Base-by-base conservation (phyloP, 202 grass and related monocot genomes). In the Saccharum hybrid region DNA sequence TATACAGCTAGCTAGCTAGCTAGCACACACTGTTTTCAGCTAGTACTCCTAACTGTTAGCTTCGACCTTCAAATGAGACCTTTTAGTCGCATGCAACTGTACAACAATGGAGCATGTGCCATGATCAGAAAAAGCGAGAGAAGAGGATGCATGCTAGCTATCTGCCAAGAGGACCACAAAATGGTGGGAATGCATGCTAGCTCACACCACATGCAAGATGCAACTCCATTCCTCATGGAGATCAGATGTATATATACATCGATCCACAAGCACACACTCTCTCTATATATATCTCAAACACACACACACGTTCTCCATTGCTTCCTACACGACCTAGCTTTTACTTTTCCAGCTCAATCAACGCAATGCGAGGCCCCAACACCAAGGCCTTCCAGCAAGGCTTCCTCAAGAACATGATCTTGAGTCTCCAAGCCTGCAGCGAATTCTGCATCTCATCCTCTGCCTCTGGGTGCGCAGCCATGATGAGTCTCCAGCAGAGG, bases 341-440 rank as follows among this genome's bases (percentile, higher is more conserved):
- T 33, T 36, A 28, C 46, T 52, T 74, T 62, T 18, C 23, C 54
- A 59, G 54, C 43, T 77, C 71, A 10, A 57, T 19, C 71, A 13
- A 80, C 70, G 62, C 79, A 36, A 93, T 93, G 91, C 46, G 87
- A 82, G 69, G 52, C 16, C 68, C 86, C 52, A 68, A 19, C 73
- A 26, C 86, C 45, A 85, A 12, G 62, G 67, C 77, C 59, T 89
- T 89, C 89, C 92, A 88, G 85, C 82, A 85, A 81, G 80, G 77
- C 33, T 94, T 94, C 63, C 83, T 97, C 71, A 72, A 83, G 86
- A 87, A 81, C 84, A 69, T 97, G 56, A 75, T 94, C 70, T 9
- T 76, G 62, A 81, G 71, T 22, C 92, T 97, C n/a, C 74, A 77
- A 23, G 26, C 77, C 12, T 83, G 80, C 39, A 65, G 38, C 22